These are phyloP conservation scores for Suillus placidus DNA, from an alignment of 768 basidiomycete species.

Conservation along the genomic window DNA sequence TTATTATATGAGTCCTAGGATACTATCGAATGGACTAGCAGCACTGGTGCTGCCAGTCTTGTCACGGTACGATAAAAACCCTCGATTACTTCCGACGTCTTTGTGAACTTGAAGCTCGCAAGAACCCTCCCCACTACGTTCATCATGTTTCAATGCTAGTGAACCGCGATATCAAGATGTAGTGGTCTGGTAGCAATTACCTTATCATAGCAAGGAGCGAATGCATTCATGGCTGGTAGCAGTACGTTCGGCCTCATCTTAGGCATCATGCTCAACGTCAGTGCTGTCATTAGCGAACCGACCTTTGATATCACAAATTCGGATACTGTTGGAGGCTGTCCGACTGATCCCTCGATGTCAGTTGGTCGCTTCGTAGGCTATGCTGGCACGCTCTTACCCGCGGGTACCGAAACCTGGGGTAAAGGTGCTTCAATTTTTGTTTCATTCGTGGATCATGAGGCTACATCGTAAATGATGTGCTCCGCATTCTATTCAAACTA, in stretches of 20 bases:
- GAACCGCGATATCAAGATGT: neutral
- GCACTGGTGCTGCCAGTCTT: too few relatives aligned
- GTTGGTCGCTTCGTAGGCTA: neutral
- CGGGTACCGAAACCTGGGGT: neutral
- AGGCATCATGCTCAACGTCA: neutral
- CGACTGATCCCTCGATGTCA: neutral
- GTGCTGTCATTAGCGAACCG: neutral
- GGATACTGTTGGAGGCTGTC: neutral
- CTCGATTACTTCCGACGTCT: too few relatives aligned
- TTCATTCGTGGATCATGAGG: neutral
- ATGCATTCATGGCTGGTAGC: too few relatives aligned
- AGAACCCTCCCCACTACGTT: too few relatives aligned
- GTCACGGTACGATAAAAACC: too few relatives aligned
- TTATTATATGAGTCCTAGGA: too few relatives aligned
- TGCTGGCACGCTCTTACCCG: neutral
- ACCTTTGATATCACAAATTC: neutral
- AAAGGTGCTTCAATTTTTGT: neutral
- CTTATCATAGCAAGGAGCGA: too few relatives aligned
- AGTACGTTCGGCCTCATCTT: neutral
- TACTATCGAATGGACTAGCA: too few relatives aligned
- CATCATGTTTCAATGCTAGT: neutral
- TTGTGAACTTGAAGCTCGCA: too few relatives aligned
- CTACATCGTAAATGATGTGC: neutral
- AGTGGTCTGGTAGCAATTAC: neutral
- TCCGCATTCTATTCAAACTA: neutral